Percentiles rank a stretch among this genome's conserved stretches.
phyloP scores from a whole-genome alignment of 2,329 filamentous ascomycete species.

The Didymella lethalis region DNA sequence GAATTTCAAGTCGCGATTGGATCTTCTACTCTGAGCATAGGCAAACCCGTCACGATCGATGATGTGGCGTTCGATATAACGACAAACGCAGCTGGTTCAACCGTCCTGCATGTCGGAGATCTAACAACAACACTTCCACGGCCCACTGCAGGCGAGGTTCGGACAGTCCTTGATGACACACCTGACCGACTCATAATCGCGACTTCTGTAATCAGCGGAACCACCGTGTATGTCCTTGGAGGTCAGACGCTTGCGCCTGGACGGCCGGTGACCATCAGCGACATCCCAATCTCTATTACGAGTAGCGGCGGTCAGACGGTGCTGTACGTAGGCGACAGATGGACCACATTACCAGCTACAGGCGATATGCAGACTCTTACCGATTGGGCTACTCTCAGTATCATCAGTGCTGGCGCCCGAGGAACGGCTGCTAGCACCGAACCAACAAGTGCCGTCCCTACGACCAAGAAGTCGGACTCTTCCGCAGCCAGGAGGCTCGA shows the following conservation, averaged over 20 bases:
- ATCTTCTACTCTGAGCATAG: constrained; percentile 20
- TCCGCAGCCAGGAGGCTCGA: neutral
- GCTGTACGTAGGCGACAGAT: constrained; percentile 26
- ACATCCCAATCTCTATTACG: constrained; percentile 25
- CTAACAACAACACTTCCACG: constrained; percentile 26
- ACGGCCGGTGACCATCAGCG: constrained; percentile 27
- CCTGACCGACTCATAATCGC: constrained; percentile 11
- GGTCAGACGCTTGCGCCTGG: constrained; percentile 31
- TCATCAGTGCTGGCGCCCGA: constrained; percentile 2
- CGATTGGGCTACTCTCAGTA: constrained; percentile 7
- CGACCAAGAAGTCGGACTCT: constrained; percentile 3
- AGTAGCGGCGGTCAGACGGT: constrained; percentile 19
- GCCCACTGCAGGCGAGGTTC: constrained; percentile 6
- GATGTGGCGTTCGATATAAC: constrained; percentile 22
- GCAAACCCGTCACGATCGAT: constrained; percentile 22
- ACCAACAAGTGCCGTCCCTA: neutral
- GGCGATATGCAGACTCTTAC: neutral
- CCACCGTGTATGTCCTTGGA: constrained; percentile 26
- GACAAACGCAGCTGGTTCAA: constrained; percentile 24
- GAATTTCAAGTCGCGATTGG: constrained; percentile 22
- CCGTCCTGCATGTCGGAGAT: constrained; percentile 25
- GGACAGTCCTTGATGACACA: neutral
- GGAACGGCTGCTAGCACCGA: neutral
- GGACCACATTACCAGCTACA: constrained; percentile 23
- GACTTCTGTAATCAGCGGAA: constrained; percentile 24